Conservation (phyloP, 1,139 yeast genomes). For the Candida tropicalis region DNA sequence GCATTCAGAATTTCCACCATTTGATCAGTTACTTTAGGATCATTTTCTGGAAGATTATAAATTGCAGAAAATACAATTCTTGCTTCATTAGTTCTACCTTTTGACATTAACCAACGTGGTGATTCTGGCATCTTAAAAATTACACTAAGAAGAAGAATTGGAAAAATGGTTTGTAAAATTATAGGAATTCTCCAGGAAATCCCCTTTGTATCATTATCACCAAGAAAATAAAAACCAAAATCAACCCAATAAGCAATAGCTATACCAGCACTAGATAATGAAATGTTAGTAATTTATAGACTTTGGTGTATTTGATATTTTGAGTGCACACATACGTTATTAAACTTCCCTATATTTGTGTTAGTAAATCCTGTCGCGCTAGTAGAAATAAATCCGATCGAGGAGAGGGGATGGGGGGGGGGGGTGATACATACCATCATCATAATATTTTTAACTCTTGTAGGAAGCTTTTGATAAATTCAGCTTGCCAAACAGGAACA, state of each 20-base stretch:
- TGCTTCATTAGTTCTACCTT: constrained; percentile 50
- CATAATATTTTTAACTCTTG: constrained; percentile 38
- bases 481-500: constrained; percentile 44
- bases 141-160: constrained; percentile 29
- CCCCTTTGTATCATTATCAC: constrained; percentile 18
- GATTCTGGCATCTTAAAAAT: constrained; percentile 49
- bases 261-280: constrained; percentile 28
- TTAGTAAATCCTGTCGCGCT: neutral
- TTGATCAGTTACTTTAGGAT: constrained; percentile 29
- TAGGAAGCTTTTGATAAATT: constrained; percentile 36
- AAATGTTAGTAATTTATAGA: too few relatives aligned
- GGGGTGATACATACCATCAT: constrained; percentile 17
- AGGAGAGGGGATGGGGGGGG: too few relatives aligned
- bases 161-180: constrained; percentile 47
- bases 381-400: neutral
- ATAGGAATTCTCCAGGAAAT: constrained; percentile 51
- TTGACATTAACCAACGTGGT: constrained; percentile 50
- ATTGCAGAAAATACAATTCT: constrained; percentile 48
- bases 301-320: too few relatives aligned
- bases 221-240: constrained; percentile 43
- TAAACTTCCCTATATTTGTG: constrained; percentile 31
- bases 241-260: constrained; percentile 48
- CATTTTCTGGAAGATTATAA: constrained; percentile 34
- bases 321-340: constrained; percentile 23
- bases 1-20: constrained; percentile 34